phyloP scores from a whole-genome alignment of 1,284 basidiomycete genomes.

The Fomitopsis pinicola region DNA sequence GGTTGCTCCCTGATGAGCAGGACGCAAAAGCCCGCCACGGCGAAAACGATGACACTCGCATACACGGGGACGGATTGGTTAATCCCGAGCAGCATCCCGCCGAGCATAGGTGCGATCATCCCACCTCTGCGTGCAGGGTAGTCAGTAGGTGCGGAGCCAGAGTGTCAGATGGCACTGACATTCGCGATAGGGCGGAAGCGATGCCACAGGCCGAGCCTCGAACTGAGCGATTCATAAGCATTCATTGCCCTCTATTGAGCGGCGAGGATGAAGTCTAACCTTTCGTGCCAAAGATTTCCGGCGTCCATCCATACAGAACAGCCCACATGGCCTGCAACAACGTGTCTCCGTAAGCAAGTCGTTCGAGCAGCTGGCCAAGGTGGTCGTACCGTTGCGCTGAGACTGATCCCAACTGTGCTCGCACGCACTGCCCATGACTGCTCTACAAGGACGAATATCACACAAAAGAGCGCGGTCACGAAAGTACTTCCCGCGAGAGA shows the following conservation, averaged over 20 bases:
- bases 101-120: slow-evolving; percentile 85
- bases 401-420: slow-evolving; percentile 77
- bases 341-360: neutral
- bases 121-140: slow-evolving; percentile 58
- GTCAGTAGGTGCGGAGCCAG: neutral
- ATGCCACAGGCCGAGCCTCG: slow-evolving; percentile 91
- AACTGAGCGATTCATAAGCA: slow-evolving; percentile 36
- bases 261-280: slow-evolving; percentile 30
- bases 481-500: slow-evolving; percentile 82
- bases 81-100: slow-evolving; percentile 76
- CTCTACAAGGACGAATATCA: slow-evolving; percentile 66
- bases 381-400: slow-evolving; percentile 69
- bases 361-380: neutral
- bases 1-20: slow-evolving; percentile 47
- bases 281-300: slow-evolving; percentile 84
- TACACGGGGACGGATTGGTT: slow-evolving; percentile 78
- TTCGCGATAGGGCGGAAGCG: slow-evolving; percentile 83
- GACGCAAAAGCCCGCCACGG: slow-evolving; percentile 64
- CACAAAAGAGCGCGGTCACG: slow-evolving; percentile 76
- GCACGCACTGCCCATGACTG: slow-evolving; percentile 63
- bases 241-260: slow-evolving; percentile 9
- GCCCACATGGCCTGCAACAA: slow-evolving; percentile 78
- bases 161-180: slow-evolving; percentile 47
- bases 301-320: slow-evolving; percentile 89
- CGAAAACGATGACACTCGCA: slow-evolving; percentile 67